phyloP scores from a whole-genome alignment of 192 early-diverging fungal genomes.

The Spinellus fusiger region DNA sequence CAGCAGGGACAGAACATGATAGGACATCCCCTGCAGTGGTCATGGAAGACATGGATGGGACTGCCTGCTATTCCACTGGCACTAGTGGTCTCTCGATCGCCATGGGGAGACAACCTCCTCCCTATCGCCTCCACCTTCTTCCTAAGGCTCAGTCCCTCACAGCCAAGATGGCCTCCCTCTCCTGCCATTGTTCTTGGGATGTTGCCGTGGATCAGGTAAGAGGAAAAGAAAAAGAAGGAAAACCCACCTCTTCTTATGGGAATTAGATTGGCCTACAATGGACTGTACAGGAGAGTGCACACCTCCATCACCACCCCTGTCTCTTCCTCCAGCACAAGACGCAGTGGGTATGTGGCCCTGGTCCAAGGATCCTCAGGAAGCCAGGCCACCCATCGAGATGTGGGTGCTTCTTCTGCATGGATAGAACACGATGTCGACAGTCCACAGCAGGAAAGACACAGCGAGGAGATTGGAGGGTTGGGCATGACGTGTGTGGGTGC shows the following conservation, averaged over 20 bases:
- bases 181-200: conserved; percentile 55
- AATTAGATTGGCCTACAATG: too few species aligned
- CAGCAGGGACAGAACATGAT: conserved; percentile 54
- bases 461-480: conserved; percentile 12
- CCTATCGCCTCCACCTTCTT: conserved; percentile 56
- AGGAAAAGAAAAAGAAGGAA: conserved; percentile 11
- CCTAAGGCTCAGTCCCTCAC: conserved; percentile 41
- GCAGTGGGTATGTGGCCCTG: too few species aligned
- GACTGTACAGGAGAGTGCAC: too few species aligned
- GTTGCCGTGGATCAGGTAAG: conserved; percentile 54
- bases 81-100: conserved; percentile 56
- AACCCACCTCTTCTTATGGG: too few species aligned
- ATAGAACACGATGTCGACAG: conserved; percentile 24
- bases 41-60: conserved; percentile 58
- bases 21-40: conserved; percentile 47
- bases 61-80: conserved; percentile 45
- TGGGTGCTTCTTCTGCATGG: too few species aligned
- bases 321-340: too few species aligned
- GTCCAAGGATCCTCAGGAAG: too few species aligned
- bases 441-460: background rate
- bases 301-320: too few species aligned
- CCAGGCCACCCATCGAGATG: too few species aligned
- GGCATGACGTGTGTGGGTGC: conserved; percentile 59
- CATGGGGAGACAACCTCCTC: conserved; percentile 50
- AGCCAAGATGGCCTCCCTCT: conserved; percentile 51